Evolutionary conservation across 768 basidiomycete genomes (phyloP).

Genomic region (Neoboletus brunneissimus): DNA sequence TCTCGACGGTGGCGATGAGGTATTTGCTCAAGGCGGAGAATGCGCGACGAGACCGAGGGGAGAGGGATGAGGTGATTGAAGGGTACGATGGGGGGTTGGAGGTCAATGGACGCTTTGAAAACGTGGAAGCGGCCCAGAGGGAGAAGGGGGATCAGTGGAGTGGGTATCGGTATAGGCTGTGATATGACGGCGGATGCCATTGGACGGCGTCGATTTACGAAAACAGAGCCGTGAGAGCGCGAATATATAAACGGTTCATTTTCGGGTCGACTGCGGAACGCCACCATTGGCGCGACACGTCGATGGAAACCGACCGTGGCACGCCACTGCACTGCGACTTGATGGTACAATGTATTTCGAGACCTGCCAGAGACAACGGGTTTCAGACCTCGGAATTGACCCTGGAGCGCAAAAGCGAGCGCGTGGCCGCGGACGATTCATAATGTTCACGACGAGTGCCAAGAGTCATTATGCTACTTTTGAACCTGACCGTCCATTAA

Average conservation of each 20-base stretch:
- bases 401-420: too few species aligned
- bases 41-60: conserved; percentile 60
- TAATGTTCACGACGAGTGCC: too few species aligned
- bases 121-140: conserved; percentile 59
- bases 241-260: too few species aligned
- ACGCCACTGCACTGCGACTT: too few species aligned
- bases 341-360: background rate
- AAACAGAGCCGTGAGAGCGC: background rate
- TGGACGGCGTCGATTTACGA: background rate
- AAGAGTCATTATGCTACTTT: too few species aligned
- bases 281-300: background rate
- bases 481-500: too few species aligned
- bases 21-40: conserved; percentile 57
- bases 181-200: conserved; percentile 10
- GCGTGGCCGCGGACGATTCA: too few species aligned
- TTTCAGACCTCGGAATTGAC: too few species aligned
- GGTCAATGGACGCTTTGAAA: conserved; percentile 56
- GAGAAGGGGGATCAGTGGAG: conserved; percentile 76
- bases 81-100: conserved; percentile 35
- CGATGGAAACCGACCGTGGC: too few species aligned
- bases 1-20: conserved; percentile 42
- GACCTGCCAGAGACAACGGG: too few species aligned
- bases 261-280: background rate
- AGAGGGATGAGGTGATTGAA: conserved; percentile 63
- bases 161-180: conserved; percentile 68